phyloP scores from a whole-genome alignment of 164 flowering plant species.

The Dillenia turbinata region DNA sequence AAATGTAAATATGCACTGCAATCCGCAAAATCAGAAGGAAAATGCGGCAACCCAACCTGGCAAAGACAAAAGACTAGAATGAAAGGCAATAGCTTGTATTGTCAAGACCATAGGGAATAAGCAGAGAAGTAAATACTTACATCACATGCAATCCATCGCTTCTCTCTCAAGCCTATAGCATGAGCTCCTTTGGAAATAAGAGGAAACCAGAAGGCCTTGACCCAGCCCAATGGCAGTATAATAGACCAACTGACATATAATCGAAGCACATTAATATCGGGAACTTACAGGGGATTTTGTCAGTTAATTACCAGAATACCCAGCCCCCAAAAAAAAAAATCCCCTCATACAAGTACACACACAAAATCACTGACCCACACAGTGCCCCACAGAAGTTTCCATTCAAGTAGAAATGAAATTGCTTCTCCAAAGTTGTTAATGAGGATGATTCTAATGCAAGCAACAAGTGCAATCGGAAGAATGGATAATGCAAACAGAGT shows the following conservation, averaged over 20 bases:
- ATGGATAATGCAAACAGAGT: too few relatives aligned
- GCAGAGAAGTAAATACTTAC: slow-evolving; percentile 27
- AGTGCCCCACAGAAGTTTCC: too few relatives aligned
- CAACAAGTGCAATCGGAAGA: too few relatives aligned
- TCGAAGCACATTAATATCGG: neutral
- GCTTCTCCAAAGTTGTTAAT: too few relatives aligned
- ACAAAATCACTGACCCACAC: too few relatives aligned
- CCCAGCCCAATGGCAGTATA: slow-evolving; percentile 85
- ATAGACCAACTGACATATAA: slow-evolving; percentile 66
- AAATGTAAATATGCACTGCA: slow-evolving; percentile 53
- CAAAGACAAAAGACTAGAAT: slow-evolving; percentile 9
- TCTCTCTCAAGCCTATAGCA: slow-evolving; percentile 85
- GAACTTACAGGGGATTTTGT: too few relatives aligned
- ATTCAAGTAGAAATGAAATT: too few relatives aligned
- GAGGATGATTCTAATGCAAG: too few relatives aligned
- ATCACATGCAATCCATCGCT: slow-evolving; percentile 77
- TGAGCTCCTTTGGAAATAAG: slow-evolving; percentile 65
- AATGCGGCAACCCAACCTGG: slow-evolving; percentile 69
- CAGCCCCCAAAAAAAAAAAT: too few relatives aligned
- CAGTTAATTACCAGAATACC: too few relatives aligned
- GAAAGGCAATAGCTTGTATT: neutral
- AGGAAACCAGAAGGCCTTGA: slow-evolving; percentile 73
- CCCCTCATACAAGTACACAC: too few relatives aligned
- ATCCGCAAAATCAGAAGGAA: slow-evolving; percentile 88
- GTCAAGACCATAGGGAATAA: neutral